Percentiles rank a stretch among this genome's conserved stretches.
These are phyloP conservation scores for Coemansia umbellata DNA, from an alignment of 192 early-diverging fungal genomes.

Conservation along the genomic window DNA sequence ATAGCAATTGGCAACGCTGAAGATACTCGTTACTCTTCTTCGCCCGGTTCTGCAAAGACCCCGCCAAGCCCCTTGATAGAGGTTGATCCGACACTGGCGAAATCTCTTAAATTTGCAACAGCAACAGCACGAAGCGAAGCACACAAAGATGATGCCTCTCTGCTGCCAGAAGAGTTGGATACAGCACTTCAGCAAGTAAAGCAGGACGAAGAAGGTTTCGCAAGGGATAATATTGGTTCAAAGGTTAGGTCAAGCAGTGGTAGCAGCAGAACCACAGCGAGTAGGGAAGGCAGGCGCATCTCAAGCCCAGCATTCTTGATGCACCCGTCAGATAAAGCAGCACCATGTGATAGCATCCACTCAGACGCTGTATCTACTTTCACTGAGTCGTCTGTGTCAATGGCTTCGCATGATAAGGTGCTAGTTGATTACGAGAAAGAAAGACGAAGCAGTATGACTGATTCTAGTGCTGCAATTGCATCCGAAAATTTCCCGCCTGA, in stretches of 20 bases:
- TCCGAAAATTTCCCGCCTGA: background rate
- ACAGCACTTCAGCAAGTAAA: background rate
- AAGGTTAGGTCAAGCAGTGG: background rate
- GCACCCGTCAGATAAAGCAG: background rate
- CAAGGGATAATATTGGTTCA: background rate
- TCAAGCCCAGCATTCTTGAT: background rate
- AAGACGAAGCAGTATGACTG: background rate
- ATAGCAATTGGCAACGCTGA: background rate
- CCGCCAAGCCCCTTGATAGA: conserved; percentile 42
- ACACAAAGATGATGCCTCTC: background rate
- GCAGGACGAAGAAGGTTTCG: background rate
- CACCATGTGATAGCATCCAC: background rate
- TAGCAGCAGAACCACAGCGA: background rate
- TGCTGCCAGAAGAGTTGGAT: background rate
- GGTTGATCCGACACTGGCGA: conserved; percentile 20
- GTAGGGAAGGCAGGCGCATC: background rate
- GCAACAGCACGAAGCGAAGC: background rate
- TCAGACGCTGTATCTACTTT: background rate
- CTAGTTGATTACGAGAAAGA: background rate
- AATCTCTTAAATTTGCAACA: conserved; percentile 11
- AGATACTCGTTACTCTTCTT: background rate
- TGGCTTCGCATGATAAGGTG: background rate
- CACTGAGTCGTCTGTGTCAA: background rate
- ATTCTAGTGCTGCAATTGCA: background rate
- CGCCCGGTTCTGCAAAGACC: conserved; percentile 7